phyloP scores from a whole-genome alignment of 1,284 basidiomycete species.

The Mycosarcoma mackinlayi region DNA sequence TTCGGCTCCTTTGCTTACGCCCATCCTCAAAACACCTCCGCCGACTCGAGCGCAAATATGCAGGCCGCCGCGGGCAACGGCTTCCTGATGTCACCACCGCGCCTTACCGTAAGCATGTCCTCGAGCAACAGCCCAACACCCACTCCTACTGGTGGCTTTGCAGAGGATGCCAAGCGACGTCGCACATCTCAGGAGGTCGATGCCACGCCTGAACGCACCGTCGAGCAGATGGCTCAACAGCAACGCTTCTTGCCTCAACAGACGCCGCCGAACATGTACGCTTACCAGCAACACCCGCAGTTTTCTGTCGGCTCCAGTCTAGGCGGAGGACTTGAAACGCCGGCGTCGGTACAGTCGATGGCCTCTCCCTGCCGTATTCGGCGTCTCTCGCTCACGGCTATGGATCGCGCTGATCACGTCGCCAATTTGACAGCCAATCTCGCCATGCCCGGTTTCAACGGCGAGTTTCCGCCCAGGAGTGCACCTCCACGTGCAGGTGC shows the following conservation, averaged over 20 bases:
- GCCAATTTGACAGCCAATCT: conserved; percentile 54
- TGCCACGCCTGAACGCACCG: conserved; percentile 34
- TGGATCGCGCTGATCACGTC: conserved; percentile 42
- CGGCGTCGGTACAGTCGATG: conserved; percentile 43
- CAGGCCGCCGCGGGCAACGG: conserved; percentile 38
- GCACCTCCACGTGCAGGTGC: conserved; percentile 44
- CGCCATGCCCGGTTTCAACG: conserved; percentile 25
- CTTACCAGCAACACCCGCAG: conserved; percentile 44
- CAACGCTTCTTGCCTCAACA: conserved; percentile 46
- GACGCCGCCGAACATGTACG: conserved; percentile 51
- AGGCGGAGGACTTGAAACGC: conserved; percentile 38
- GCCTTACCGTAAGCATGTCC: conserved; percentile 58
- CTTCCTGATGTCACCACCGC: conserved; percentile 62
- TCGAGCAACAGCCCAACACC: conserved; percentile 26
- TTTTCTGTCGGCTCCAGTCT: conserved; percentile 50
- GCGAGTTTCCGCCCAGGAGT: conserved; percentile 42
- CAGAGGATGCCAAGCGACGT: conserved; percentile 55
- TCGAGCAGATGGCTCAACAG: conserved; percentile 30
- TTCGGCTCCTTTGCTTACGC: conserved; percentile 23
- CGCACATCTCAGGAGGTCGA: conserved; percentile 44
- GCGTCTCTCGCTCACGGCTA: conserved; percentile 38
- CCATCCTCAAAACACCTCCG: conserved; percentile 19
- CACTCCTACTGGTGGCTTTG: conserved; percentile 11
- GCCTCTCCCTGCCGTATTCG: conserved; percentile 37
- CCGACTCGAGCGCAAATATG: conserved; percentile 7